Evolutionary conservation across 768 basidiomycete genomes (phyloP).

Genomic region (Termitomyces sp.): DNA sequence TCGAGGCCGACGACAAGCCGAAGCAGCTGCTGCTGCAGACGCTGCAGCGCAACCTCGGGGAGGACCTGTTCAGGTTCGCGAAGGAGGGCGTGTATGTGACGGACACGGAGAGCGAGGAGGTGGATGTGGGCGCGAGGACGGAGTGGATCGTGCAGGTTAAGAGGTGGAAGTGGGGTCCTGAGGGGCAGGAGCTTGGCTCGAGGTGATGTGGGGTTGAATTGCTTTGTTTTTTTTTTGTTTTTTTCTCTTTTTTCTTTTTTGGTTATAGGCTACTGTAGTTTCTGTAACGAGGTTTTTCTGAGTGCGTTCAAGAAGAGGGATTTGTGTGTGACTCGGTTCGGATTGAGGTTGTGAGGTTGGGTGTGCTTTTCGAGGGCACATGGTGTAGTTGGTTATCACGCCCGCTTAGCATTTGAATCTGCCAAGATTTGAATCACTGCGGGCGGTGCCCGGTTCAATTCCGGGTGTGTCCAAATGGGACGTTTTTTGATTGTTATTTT

Average conservation of each 20-base stretch:
- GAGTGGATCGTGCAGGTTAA: slow-evolving; percentile 38
- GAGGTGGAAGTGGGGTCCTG: slow-evolving; percentile 35
- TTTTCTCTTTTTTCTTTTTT: no score
- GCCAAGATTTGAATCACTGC: neutral
- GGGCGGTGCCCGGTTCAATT: slow-evolving; percentile 4
- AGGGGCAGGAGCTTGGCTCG: slow-evolving; percentile 2
- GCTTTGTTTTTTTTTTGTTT: neutral
- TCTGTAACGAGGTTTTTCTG: no score
- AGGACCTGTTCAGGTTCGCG: slow-evolving; percentile 32
- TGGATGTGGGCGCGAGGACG: slow-evolving; percentile 15
- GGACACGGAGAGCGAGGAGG: slow-evolving; percentile 15
- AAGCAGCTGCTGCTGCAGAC: slow-evolving; percentile 26
- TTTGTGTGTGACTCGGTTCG: no score
- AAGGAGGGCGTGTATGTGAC: slow-evolving; percentile 31
- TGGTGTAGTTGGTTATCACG: slow-evolving; percentile 5
- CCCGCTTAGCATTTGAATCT: slow-evolving; percentile 3
- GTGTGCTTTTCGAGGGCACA: neutral
- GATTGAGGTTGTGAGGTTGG: no score
- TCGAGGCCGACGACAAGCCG: slow-evolving; percentile 7
- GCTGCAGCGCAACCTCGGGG: slow-evolving; percentile 28
- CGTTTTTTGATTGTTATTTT: no score
- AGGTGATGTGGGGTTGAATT: neutral
- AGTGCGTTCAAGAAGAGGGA: no score
- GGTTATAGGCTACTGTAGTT: no score
- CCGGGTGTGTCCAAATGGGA: neutral